Evolutionary conservation across 306 rosid genomes (phyloP).

Genomic region (Cicer cuneatum): DNA sequence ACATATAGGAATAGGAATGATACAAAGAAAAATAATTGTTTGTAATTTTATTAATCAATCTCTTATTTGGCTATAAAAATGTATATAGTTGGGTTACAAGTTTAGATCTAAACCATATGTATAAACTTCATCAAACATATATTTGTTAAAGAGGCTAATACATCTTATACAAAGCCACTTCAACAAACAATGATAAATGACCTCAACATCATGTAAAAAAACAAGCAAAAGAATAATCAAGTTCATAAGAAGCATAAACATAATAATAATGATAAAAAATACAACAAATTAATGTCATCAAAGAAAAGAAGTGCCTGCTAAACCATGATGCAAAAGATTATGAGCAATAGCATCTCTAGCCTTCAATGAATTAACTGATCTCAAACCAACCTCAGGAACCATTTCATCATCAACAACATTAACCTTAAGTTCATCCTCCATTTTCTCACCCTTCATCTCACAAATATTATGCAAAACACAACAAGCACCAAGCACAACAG

Average conservation of each 20-base stretch:
- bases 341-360: conserved; percentile 94
- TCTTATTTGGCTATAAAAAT: conserved; percentile 44
- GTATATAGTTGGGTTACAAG: conserved; percentile 43
- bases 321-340: conserved; percentile 93
- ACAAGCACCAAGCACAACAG: conserved; percentile 92
- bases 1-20: background rate
- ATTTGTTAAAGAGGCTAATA: conserved; percentile 47
- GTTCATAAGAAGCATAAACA: conserved; percentile 3
- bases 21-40: conserved; percentile 50
- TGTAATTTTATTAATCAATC: conserved; percentile 36
- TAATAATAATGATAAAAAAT: conserved; percentile 2
- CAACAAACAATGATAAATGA: conserved; percentile 52
- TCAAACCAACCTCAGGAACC: conserved; percentile 69
- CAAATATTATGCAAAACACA: conserved; percentile 94
- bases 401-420: conserved; percentile 79
- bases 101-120: conserved; percentile 45
- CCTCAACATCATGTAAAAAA: conserved; percentile 42
- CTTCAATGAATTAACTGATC: conserved; percentile 67
- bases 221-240: conserved; percentile 48
- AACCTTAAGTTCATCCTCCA: conserved; percentile 60
- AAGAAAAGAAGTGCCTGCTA: conserved; percentile 85
- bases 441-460: conserved; percentile 70
- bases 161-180: conserved; percentile 55
- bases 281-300: conserved; percentile 34
- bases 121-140: conserved; percentile 43